These are phyloP conservation scores for Fusarium duplospermum DNA, from an alignment of 2,329 filamentous ascomycete species.

Conservation along the genomic window DNA sequence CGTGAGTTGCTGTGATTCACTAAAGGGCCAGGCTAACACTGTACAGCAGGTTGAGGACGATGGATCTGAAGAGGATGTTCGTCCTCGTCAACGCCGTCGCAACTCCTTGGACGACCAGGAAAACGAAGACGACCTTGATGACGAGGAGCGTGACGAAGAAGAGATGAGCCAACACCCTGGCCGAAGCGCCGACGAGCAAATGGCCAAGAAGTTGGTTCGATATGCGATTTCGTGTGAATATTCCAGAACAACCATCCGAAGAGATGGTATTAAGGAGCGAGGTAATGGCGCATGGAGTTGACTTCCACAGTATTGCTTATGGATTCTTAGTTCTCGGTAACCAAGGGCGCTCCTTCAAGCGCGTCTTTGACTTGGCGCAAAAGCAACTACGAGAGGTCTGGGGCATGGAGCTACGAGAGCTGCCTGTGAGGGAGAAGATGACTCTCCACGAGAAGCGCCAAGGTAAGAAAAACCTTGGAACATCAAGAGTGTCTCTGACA, in stretches of 20 bases:
- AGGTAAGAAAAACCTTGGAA: slow-evolving; percentile 58
- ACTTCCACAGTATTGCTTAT: slow-evolving; percentile 8
- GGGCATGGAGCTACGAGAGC: slow-evolving; percentile 92
- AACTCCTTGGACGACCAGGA: slow-evolving; percentile 45
- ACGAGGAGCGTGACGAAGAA: slow-evolving; percentile 47
- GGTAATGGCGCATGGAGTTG: slow-evolving; percentile 52
- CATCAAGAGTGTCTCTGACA: slow-evolving; percentile 5
- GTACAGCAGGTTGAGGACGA: slow-evolving; percentile 41
- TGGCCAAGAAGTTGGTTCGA: slow-evolving; percentile 75
- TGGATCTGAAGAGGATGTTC: slow-evolving; percentile 48
- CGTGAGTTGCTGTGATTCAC: slow-evolving; percentile 41
- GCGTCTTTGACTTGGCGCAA: slow-evolving; percentile 83
- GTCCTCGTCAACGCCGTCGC: slow-evolving; percentile 48
- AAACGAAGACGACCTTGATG: slow-evolving; percentile 53
- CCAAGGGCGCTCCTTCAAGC: slow-evolving; percentile 76
- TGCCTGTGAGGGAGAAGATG: slow-evolving; percentile 83
- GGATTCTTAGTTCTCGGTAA: slow-evolving; percentile 74
- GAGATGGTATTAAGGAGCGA: slow-evolving; percentile 73
- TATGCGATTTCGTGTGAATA: slow-evolving; percentile 76
- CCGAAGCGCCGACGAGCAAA: slow-evolving; percentile 60
- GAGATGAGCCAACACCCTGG: slow-evolving; percentile 37
- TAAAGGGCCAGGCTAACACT: slow-evolving; percentile 9
- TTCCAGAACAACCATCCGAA: slow-evolving; percentile 68
- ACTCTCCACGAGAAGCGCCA: slow-evolving; percentile 82
- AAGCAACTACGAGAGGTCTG: slow-evolving; percentile 76